Evolutionary conservation across 176 grass and related monocot species (phyloP).

Genomic region (Carex parvula): DNA sequence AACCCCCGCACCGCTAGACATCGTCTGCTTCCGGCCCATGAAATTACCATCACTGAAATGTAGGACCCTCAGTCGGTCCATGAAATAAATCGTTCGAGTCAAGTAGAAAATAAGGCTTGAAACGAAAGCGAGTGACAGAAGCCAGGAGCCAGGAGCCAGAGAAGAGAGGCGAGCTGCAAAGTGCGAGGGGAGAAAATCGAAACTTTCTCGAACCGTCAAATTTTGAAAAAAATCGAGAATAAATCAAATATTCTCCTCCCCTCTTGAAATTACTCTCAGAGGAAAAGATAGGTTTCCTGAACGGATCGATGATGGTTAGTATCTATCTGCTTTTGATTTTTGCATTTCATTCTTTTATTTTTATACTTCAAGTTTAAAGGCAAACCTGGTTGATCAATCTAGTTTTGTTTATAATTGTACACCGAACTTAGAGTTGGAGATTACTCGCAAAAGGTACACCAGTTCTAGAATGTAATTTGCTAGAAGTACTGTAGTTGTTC

Average conservation of each 20-base stretch:
- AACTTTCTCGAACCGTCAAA: constrained; percentile 20
- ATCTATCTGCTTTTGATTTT: not conserved
- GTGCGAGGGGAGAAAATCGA: not conserved
- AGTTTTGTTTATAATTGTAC: not conserved
- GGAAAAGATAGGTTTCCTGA: not conserved
- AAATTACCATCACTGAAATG: not conserved
- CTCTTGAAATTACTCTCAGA: not conserved
- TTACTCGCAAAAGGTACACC: not conserved
- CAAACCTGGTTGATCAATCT: not conserved
- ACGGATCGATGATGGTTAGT: constrained; percentile 52
- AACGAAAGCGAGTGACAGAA: constrained; percentile 23
- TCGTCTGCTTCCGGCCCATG: not conserved
- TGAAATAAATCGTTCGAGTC: not conserved
- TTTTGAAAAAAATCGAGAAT: not conserved
- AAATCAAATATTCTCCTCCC: constrained; percentile 21
- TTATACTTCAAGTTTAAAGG: not conserved
- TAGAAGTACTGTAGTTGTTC: not conserved
- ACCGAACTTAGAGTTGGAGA: not conserved
- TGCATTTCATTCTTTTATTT: not conserved
- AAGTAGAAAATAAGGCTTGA: constrained; percentile 19
- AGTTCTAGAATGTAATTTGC: not conserved
- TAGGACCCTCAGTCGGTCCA: not conserved
- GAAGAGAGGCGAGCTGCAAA: not conserved
- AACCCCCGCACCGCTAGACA: not conserved
- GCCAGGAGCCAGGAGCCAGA: not conserved